phyloP scores from a whole-genome alignment of 78 protist species.

The Isochrysis galbana region DNA sequence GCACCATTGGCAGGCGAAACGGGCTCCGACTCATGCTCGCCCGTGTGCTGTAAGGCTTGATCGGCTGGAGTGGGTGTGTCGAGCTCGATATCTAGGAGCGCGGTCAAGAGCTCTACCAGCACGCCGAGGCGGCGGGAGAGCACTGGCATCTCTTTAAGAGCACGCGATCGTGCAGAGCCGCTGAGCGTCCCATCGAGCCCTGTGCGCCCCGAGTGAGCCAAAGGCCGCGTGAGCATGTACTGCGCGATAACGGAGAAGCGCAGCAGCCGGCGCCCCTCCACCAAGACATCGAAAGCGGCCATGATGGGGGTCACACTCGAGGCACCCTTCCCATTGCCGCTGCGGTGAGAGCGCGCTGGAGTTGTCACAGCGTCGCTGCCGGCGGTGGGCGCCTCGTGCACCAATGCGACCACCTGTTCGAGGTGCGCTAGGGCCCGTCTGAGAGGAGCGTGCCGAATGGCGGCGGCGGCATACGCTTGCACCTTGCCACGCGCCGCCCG shows the following conservation, averaged over 20 bases:
- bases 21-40: too few species aligned
- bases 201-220: not conserved
- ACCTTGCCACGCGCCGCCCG: too few species aligned
- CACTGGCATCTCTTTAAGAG: too few species aligned
- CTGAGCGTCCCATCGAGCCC: not conserved
- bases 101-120: not conserved
- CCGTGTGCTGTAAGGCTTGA: too few species aligned
- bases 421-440: too few species aligned
- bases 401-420: not conserved
- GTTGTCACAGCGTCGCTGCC: not conserved
- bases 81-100: not conserved
- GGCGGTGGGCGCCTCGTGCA: not conserved
- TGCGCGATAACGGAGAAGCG: not conserved
- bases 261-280: too few species aligned
- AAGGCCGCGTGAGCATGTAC: not conserved
- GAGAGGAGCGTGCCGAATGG: too few species aligned
- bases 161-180: not conserved
- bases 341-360: not conserved
- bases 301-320: not conserved
- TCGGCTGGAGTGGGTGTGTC: too few species aligned
- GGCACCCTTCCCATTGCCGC: not conserved
- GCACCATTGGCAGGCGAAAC: too few species aligned
- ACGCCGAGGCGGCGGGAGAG: not conserved
- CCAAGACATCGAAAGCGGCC: not conserved
- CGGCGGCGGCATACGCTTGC: too few species aligned